Base-by-base conservation (phyloP, 306 rosid genomes). In the Clitoria ternatea region DNA sequence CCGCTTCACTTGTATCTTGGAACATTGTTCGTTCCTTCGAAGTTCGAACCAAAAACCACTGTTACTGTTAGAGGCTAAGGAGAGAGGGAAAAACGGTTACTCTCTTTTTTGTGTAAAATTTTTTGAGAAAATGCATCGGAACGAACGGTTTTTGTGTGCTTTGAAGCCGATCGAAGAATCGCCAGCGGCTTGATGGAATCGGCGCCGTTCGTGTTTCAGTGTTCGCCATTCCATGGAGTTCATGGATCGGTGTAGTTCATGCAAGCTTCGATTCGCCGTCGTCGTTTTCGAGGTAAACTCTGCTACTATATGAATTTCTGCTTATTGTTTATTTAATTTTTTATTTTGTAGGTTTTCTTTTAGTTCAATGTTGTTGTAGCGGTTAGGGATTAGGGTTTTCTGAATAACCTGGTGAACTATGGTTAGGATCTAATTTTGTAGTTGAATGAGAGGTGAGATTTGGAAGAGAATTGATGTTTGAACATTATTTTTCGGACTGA, bases 141-240 rank as follows among this genome's bases (percentile, higher is more conserved):
- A 79, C 61, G 71, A 29, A 65, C 74, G 61, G 69, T 73, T 83
- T 49, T 70, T 61, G 80, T 40, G 70, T 82, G 86, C 69, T 81
- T 57, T 52, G 32, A 65, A 71, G 47, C 86, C 76, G 84, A 84
- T 85, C 78, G 85, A 74, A 40, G 70, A 74, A 33, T 80, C 81
- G 48, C 73, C 70, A 86, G 76, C 81, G 82, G 61, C 72, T 95
- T 91, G 83, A 91, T 87, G 96, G 97, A 87, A 86, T 65, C 77
- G 48, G 60, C 40, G 66, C 69, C 65, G 59, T 56, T 27, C 18
- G 29, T 70, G 65, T 57, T 49, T 37, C 79, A 60, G 78, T 59
- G 65, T 62, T 80, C 68, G 54, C 52, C 82, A 72, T 82, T 85
- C 79, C 75, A 87, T 86, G 97, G 99, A 83, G 91, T 77, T 56